Conservation (phyloP, 257 asterid genomes). For the Solanum tarijense region DNA sequence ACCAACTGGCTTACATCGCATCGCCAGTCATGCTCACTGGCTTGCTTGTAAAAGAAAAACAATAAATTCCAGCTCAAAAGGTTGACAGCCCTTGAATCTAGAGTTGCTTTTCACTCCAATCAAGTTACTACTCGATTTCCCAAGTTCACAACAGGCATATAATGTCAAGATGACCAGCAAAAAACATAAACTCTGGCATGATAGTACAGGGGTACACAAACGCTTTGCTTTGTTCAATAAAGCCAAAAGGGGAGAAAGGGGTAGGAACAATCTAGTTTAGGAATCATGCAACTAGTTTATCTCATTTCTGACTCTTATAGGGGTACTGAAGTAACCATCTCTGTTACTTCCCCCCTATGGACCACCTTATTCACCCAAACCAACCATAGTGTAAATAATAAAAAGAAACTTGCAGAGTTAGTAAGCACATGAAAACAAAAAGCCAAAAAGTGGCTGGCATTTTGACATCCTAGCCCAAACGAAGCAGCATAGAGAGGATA, state of each 20-base stretch:
- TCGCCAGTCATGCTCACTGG: neutral
- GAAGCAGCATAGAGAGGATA: neutral
- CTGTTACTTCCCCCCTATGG: neutral
- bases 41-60: neutral
- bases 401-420: neutral
- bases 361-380: neutral
- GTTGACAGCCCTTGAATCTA: neutral
- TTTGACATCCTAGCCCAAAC: neutral
- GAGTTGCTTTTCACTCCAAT: neutral
- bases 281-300: neutral
- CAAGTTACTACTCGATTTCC: neutral
- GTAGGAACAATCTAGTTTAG: neutral
- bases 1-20: neutral
- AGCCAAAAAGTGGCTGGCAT: neutral
- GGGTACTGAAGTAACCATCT: neutral
- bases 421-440: neutral
- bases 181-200: neutral
- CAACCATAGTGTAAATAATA: neutral
- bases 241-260: neutral
- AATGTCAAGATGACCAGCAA: neutral
- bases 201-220: neutral
- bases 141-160: neutral
- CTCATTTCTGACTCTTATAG: neutral
- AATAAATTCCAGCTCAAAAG: neutral
- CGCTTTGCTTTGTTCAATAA: neutral